Base-by-base conservation (phyloP, 2,329 filamentous ascomycete species). In the Neocatenulostroma microsporum region DNA sequence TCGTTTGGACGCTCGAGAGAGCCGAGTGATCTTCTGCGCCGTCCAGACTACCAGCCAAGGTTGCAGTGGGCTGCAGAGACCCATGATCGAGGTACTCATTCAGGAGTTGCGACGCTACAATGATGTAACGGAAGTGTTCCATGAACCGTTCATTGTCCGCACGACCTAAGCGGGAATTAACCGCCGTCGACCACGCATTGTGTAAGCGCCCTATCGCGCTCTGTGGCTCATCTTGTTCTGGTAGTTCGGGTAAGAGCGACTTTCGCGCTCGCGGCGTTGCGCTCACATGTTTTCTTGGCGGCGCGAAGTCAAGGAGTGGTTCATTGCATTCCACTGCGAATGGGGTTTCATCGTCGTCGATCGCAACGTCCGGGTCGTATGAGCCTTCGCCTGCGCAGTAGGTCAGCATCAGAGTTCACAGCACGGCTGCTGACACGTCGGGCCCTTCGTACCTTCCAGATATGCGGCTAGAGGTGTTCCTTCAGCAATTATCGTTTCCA, bases 61-160 rank as follows among this genome's bases (percentile, higher is more conserved):
- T 15, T 21, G 26, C 26, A 7, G 24, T 45, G 1, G 61, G 54
- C 23, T 62, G 61, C 28, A 67, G 42, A 11, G 62, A 55, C 19
- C 60, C 62, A 43, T 65, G 62, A 35, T 62, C 61, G 7, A 60
- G 50, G 48, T 82, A 74, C 26, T 82, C 82, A 53, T 78, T 86
- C 26, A 95, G 70, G 11, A 95, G 73, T 58, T 94, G 87, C 15
- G 88, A 95, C 34, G 87, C 87, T 54, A 95, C 83, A 47, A 95
- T 84, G 15, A 84, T 82, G 63, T 95, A 95, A 46, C 88, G 83
- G 55, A 95, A 95, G 56, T 87, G 83, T 62, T 95, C 88, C 41
- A 94, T 72, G 54, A 95, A 94, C 48, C 80, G 80, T 49, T 81
- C 74, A 56, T 88, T 93, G 51, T 94, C 87, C 49, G 76, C 78